Conservation (phyloP, 2,329 filamentous ascomycete species). For the Geoglossum cookeanum region DNA sequence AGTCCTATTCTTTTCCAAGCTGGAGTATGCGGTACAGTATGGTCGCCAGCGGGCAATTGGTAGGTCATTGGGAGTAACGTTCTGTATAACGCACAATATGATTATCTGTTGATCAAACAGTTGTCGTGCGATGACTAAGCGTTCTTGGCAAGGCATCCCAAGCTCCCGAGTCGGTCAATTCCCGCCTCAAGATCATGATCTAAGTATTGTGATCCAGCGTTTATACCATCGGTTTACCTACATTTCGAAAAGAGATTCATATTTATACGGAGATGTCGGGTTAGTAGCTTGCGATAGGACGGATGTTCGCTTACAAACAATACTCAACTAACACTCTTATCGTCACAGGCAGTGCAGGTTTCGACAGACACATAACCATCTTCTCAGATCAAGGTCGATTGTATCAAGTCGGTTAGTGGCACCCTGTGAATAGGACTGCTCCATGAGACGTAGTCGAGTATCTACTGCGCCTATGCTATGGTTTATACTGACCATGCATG, state of each 20-base stretch:
- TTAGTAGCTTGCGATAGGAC: conserved; percentile 10
- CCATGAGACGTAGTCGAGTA: neutral
- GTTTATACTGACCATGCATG: conserved; percentile 5
- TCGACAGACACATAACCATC: conserved; percentile 98
- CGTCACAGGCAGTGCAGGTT: conserved; percentile 59
- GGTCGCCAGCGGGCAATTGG: neutral
- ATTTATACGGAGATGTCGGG: conserved; percentile 19
- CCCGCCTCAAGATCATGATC: too few species aligned
- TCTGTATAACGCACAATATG: neutral
- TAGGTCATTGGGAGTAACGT: neutral
- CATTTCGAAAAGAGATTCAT: neutral
- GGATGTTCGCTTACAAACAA: neutral
- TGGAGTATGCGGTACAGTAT: conserved; percentile 19
- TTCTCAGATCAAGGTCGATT: conserved; percentile 96
- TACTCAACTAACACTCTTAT: neutral
- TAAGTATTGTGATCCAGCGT: neutral
- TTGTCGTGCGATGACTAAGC: neutral
- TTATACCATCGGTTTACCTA: neutral
- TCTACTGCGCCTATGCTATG: neutral
- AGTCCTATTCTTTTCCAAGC: conserved; percentile 42
- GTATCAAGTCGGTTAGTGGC: conserved; percentile 90
- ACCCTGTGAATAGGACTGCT: neutral
- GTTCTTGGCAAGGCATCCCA: too few species aligned
- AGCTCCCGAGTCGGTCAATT: too few species aligned
- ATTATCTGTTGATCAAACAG: too few species aligned